Percentiles rank a stretch among this genome's conserved stretches.
Conservation (phyloP, 345 rosid species). For the Eucalyptus camaldulensis region DNA sequence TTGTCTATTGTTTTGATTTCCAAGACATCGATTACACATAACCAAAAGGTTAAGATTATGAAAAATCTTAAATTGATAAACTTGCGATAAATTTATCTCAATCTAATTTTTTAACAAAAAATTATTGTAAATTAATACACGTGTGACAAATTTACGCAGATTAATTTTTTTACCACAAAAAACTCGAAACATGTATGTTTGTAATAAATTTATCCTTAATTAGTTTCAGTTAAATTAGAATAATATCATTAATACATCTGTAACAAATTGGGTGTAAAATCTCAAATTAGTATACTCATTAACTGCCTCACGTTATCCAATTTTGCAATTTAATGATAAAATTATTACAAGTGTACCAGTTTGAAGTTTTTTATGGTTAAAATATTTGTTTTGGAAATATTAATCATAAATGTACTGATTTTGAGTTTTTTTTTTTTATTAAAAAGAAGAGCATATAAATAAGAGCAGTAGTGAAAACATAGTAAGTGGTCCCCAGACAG, state of each 20-base stretch:
- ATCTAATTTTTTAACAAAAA: accelerated
- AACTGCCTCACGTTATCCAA: accelerated
- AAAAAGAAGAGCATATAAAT: too few species aligned
- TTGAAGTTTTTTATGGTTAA: accelerated
- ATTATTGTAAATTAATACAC: too few species aligned
- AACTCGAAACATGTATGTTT: too few species aligned
- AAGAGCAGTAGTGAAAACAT: neutral
- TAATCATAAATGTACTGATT: too few species aligned
- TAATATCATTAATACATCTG: neutral
- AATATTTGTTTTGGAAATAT: too few species aligned
- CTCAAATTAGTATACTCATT: too few species aligned
- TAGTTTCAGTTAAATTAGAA: too few species aligned
- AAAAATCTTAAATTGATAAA: too few species aligned
- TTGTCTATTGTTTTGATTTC: neutral
- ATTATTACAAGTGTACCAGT: accelerated
- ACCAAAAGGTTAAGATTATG: accelerated
- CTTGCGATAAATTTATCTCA: accelerated
- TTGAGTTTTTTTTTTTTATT: too few species aligned
- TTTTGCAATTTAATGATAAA: too few species aligned
- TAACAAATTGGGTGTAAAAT: neutral
- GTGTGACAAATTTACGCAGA: accelerated
- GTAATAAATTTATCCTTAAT: too few species aligned
- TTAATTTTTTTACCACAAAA: too few species aligned
- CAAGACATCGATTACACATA: accelerated
- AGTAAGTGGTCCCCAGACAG: neutral